Conservation (phyloP, 139 green algal species). For the Desmodesmus armatus region DNA sequence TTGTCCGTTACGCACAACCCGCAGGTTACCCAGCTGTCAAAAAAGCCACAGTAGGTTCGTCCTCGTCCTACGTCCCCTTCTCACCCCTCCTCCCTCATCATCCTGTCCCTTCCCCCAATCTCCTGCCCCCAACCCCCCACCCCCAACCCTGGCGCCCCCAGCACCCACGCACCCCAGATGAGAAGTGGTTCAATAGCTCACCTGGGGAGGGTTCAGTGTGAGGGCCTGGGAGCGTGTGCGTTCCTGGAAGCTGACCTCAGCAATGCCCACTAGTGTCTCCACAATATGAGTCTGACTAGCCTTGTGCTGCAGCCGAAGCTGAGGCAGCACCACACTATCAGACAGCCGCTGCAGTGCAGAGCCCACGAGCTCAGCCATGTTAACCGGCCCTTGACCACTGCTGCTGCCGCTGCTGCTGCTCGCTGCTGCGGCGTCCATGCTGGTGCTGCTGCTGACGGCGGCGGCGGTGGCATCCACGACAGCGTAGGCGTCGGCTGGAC, state of each 20-base stretch:
- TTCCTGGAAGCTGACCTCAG: conserved; percentile 25
- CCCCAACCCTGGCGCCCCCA: background rate
- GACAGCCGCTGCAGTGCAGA: conserved; percentile 22
- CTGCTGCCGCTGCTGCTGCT: conserved; percentile 12
- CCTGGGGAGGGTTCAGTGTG: conserved; percentile 42
- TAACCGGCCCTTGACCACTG: background rate
- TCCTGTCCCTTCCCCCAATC: too few species aligned
- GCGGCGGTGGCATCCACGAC: too few species aligned
- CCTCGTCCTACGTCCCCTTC: too few species aligned
- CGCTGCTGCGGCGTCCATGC: too few species aligned
- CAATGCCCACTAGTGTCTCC: conserved; percentile 3
- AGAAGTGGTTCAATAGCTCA: background rate
- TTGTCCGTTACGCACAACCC: too few species aligned
- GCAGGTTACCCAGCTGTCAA: too few species aligned
- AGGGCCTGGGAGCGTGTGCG: conserved; percentile 48
- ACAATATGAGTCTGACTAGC: background rate
- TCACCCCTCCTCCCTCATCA: too few species aligned
- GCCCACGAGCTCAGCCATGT: background rate
- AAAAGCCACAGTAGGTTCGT: too few species aligned
- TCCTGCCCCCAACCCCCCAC: too few species aligned
- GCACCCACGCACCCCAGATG: background rate
- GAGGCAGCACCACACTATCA: background rate
- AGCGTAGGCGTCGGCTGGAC: too few species aligned
- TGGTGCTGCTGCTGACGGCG: too few species aligned
- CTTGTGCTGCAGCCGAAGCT: conserved; percentile 21